Conservation (phyloP, 441 rosid species). For the Macaranga tanarius region DNA sequence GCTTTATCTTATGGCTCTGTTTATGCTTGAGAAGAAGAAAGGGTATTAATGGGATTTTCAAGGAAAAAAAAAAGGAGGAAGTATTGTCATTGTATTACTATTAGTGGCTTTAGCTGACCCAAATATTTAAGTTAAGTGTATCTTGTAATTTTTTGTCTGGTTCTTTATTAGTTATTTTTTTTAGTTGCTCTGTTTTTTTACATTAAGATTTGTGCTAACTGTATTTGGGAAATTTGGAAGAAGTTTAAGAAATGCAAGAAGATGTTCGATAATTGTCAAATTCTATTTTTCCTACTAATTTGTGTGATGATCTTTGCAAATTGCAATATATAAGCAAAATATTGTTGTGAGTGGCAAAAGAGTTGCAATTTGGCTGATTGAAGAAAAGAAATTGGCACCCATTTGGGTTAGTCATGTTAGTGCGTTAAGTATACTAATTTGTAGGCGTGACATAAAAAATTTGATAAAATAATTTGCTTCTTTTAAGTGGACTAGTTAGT, state of each 20-base stretch:
- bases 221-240: slow-evolving; percentile 9
- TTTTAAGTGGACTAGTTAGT: too few species aligned
- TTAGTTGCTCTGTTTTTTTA: not conserved
- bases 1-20: slow-evolving; percentile 80
- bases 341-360: too few species aligned
- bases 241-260: slow-evolving; percentile 16
- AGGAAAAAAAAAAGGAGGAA: not conserved
- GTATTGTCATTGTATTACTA: slow-evolving; percentile 2
- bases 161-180: not conserved
- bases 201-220: slow-evolving; percentile 15
- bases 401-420: too few species aligned
- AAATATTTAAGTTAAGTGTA: slow-evolving; percentile 15
- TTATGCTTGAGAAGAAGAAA: slow-evolving; percentile 38
- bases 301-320: too few species aligned
- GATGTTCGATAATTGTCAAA: not conserved
- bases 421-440: too few species aligned
- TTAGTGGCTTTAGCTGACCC: slow-evolving; percentile 21
- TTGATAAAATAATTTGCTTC: too few species aligned
- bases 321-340: too few species aligned
- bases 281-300: slow-evolving; percentile 4
- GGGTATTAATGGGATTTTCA: not conserved
- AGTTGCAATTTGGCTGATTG: too few species aligned
- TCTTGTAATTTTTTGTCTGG: slow-evolving; percentile 14
- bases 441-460: too few species aligned
- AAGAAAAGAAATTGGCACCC: too few species aligned